phyloP scores from a whole-genome alignment of 768 basidiomycete genomes.

The Pleurotus ostreatus region DNA sequence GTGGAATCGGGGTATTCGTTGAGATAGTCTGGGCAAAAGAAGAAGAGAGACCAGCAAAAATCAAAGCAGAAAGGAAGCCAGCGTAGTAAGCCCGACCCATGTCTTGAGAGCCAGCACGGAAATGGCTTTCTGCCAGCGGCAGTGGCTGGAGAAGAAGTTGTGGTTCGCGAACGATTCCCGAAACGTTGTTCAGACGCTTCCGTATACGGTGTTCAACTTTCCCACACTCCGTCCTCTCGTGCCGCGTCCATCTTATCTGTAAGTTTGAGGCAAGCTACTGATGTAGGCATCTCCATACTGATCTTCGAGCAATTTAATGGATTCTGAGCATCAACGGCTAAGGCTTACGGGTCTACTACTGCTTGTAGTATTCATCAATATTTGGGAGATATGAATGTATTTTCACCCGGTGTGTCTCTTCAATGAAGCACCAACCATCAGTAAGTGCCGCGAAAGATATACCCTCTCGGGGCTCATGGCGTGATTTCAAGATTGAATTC shows the following conservation, averaged over 20 bases:
- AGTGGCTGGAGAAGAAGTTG: conserved; percentile 14
- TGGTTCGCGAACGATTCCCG: conserved; percentile 2
- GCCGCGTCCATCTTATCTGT: conserved; percentile 1
- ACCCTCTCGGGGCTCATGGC: too few relatives aligned
- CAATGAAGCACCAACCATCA: too few relatives aligned
- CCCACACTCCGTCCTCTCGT: conserved; percentile 3
- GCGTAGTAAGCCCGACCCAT: conserved; percentile 25
- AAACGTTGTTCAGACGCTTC: conserved; percentile 1
- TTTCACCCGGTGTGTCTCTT: too few relatives aligned
- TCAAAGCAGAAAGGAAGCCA: conserved; percentile 20
- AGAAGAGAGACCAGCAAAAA: conserved; percentile 20
- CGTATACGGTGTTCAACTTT: background rate
- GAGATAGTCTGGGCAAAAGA: conserved; percentile 44
- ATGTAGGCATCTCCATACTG: too few relatives aligned
- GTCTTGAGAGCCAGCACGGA: conserved; percentile 14
- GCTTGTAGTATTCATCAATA: too few relatives aligned
- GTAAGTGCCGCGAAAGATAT: too few relatives aligned
- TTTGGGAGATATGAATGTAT: too few relatives aligned
- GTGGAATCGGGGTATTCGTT: conserved; percentile 51
- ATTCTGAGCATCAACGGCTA: too few relatives aligned
- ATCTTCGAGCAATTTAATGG: too few relatives aligned
- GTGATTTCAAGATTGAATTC: too few relatives aligned
- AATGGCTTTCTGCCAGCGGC: conserved; percentile 22
- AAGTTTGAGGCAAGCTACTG: background rate
- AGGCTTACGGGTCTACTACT: too few relatives aligned